Percentiles rank a stretch among this genome's conserved stretches.
phyloP scores from a whole-genome alignment of 225 moss, liverwort and hornwort genomes.

The Sphagnum contortum region DNA sequence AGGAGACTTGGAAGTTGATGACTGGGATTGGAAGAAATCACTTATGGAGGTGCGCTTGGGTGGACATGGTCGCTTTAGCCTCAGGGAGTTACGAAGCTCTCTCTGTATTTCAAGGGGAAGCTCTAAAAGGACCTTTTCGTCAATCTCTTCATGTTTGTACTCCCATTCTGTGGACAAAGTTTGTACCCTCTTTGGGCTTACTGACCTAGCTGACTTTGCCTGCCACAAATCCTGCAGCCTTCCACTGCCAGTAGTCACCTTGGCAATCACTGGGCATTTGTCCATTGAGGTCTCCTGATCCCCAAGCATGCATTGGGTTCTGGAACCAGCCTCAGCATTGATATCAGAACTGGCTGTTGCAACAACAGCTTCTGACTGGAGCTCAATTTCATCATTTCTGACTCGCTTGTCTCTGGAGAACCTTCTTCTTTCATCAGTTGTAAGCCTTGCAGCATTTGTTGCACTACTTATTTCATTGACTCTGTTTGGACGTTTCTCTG shows the following conservation, averaged over 20 bases:
- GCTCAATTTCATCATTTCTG: background rate
- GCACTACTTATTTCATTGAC: too few relatives aligned
- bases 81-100: conserved; percentile 52
- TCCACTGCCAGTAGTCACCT: conserved; percentile 4
- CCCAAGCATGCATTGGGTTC: background rate
- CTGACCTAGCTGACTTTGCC: conserved; percentile 17
- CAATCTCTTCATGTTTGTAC: conserved; percentile 64
- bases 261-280: background rate
- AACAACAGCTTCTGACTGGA: background rate
- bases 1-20: background rate
- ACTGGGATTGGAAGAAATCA: conserved; percentile 50
- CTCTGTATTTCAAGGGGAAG: conserved; percentile 62
- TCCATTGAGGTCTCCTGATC: background rate
- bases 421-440: background rate
- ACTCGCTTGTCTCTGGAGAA: background rate
- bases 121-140: conserved; percentile 57
- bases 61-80: conserved; percentile 15
- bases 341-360: too few relatives aligned
- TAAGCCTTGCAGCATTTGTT: too few relatives aligned
- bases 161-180: conserved; percentile 16
- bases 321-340: too few relatives aligned
- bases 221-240: conserved; percentile 77
- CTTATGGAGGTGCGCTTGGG: conserved; percentile 45
- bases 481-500: too few relatives aligned
- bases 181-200: conserved; percentile 18